phyloP scores from a whole-genome alignment of 106 monocot species.

The Alisma plantagoaquatica region DNA sequence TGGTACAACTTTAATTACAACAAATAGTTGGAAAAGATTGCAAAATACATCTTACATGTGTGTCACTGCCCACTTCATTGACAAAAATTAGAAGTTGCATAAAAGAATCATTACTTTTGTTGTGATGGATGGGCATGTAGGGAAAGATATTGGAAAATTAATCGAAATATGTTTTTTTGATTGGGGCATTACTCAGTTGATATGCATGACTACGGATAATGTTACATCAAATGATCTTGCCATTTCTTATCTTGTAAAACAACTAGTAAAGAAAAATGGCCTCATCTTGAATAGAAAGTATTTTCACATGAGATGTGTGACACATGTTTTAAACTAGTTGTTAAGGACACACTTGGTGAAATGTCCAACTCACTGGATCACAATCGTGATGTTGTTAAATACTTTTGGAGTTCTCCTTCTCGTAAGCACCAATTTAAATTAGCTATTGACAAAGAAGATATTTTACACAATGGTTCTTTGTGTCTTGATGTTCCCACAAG shows the following conservation, averaged over 20 bases:
- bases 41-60: background rate
- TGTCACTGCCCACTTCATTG: background rate
- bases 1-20: background rate
- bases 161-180: background rate
- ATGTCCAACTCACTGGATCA: background rate
- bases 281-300: background rate
- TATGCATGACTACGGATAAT: background rate
- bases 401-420: background rate
- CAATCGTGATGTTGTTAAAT: background rate
- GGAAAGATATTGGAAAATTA: background rate
- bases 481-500: background rate
- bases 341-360: background rate
- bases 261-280: background rate
- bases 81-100: background rate
- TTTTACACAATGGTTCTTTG: background rate
- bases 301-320: background rate
- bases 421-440: background rate
- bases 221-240: background rate
- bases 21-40: background rate
- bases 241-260: background rate
- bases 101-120: background rate
- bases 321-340: background rate
- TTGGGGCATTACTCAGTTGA: background rate
- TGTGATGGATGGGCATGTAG: background rate
- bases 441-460: background rate